Conservation (phyloP, 2,329 filamentous ascomycete genomes). For the Neopestalotiopsis clavispora region DNA sequence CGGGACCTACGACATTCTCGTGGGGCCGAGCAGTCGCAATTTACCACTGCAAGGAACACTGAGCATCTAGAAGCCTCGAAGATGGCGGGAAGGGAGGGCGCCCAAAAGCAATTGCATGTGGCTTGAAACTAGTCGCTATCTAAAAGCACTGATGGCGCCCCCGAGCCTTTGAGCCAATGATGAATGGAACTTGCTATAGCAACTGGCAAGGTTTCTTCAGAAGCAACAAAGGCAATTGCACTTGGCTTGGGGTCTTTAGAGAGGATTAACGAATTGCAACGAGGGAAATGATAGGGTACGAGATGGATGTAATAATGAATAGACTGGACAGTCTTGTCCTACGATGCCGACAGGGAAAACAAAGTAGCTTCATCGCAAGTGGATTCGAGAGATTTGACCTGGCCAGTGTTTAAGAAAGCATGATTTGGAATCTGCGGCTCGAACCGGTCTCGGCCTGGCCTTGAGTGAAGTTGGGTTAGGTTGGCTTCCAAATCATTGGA, state of each 20-base stretch:
- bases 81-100: neutral
- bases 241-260: neutral
- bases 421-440: neutral
- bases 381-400: neutral
- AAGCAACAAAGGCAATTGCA: neutral
- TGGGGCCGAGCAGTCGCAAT: constrained; percentile 53
- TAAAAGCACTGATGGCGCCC: neutral
- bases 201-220: neutral
- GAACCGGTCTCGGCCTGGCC: neutral
- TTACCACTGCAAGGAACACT: constrained; percentile 46
- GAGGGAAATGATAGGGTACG: neutral
- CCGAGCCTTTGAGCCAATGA: neutral
- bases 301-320: neutral
- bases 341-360: neutral
- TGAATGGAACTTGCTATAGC: neutral
- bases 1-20: constrained; percentile 48
- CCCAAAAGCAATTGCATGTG: neutral
- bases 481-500: neutral
- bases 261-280: neutral
- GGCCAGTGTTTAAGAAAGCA: neutral
- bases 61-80: constrained; percentile 32
- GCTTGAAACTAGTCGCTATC: neutral
- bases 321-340: neutral
- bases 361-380: no score
- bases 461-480: neutral